Evolutionary conservation across 495 filamentous ascomycete species (phyloP), one percentile per base, ranked within the genome.

Genomic region (Amniculicola lignicola): DNA sequence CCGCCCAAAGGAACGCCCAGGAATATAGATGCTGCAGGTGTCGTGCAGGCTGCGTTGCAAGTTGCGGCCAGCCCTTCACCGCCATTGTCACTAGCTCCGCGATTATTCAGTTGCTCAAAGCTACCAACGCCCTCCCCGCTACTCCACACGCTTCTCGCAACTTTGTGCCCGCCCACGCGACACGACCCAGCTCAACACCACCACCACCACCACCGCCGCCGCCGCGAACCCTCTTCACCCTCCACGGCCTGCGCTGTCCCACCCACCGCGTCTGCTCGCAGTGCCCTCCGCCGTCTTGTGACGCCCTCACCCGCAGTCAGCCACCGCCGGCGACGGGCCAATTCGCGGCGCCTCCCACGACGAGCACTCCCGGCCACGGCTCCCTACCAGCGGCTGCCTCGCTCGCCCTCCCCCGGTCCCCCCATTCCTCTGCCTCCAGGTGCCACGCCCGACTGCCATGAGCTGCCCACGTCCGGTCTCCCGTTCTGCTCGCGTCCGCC

Each of bases 241-340:
- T 38, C 36, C 29, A 16, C 7, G 1, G 27, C 41, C 43, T 16
- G 22, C 43, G n/a, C 44, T 12, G 25, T 16, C 52, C 15, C 16
- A 45, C 18, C n/a, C n/a, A n/a, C n/a, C n/a, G n/a, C n/a, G n/a
- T n/a, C n/a, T n/a, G n/a, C n/a, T n/a, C n/a, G n/a, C n/a, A n/a
- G n/a, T n/a, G n/a, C n/a, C n/a, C n/a, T n/a, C n/a, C n/a, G n/a
- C 38, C 41, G 51, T 54, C 40, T 54, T 49, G 53, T 49, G 53
- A 57, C 53, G 44, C 16, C 53, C 29, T 40, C 53, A 28, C 43
- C 53, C 18, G 25, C 38, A 6, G 27, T 35, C 37, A 46, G 52
- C 28, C 38, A 23, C 38, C 38, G 18, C 23, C 9, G 24, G 23
- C 38, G 7, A 27, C 25, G 9, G 50, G 18, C 40, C 27, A 4